Conservation (phyloP, 495 filamentous ascomycete genomes). For the Hypoxylon fuscum region DNA sequence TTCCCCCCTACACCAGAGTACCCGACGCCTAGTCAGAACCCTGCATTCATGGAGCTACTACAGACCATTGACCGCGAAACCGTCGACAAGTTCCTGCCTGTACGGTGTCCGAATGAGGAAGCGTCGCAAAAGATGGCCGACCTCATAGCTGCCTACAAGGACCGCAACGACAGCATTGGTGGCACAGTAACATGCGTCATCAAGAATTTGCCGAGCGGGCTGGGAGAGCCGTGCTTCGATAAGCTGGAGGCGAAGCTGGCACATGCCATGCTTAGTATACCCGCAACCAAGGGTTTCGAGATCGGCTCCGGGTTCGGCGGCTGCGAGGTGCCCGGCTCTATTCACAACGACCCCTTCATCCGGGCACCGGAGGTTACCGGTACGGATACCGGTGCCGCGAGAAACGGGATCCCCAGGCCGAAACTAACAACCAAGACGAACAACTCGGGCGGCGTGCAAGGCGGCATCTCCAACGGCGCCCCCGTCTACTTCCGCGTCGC, state of each 20-base stretch:
- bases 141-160: constrained; percentile 80
- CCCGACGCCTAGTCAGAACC: constrained; percentile 80
- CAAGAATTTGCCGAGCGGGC: constrained; percentile 83
- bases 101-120: constrained; percentile 81
- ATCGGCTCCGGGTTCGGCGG: constrained; percentile 94
- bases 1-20: constrained; percentile 81
- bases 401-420: constrained; percentile 51
- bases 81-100: constrained; percentile 84
- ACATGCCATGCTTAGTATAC: constrained; percentile 97
- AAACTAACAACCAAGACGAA: constrained; percentile 90
- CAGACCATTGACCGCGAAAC: constrained; percentile 76
- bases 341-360: constrained; percentile 93
- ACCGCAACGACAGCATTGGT: constrained; percentile 89
- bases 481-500: constrained; percentile 94
- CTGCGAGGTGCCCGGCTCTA: constrained; percentile 85
- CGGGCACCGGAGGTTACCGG: constrained; percentile 51
- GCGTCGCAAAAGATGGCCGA: constrained; percentile 77
- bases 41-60: constrained; percentile 80
- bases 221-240: constrained; percentile 96
- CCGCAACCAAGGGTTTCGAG: constrained; percentile 96
- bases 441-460: constrained; percentile 96
- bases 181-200: constrained; percentile 97
- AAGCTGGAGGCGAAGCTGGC: constrained; percentile 94
- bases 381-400: constrained; percentile 48
- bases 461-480: constrained; percentile 94